phyloP scores from a whole-genome alignment of 2,329 filamentous ascomycete species.

The Apiospora hydei region DNA sequence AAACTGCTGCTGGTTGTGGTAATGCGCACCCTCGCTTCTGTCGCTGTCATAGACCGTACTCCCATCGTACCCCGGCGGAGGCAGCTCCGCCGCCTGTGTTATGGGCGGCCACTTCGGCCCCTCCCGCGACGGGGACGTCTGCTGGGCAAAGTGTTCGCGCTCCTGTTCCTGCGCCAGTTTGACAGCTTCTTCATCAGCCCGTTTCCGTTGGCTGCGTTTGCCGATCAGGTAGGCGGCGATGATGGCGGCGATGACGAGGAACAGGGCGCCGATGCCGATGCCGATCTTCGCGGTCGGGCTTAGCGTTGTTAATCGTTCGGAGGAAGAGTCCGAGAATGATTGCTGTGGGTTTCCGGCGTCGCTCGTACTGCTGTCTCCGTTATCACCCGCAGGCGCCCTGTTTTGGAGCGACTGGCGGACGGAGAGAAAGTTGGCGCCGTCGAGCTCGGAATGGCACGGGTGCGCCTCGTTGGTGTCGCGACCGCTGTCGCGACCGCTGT shows the following conservation, averaged over 20 bases:
- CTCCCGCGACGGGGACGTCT: background rate
- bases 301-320: background rate
- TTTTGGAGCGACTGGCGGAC: background rate
- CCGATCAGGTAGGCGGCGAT: conserved; percentile 27
- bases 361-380: background rate
- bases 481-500: no score
- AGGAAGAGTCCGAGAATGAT: background rate
- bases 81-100: background rate
- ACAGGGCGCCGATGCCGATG: conserved; percentile 46
- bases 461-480: background rate
- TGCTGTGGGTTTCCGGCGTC: background rate
- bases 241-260: conserved; percentile 40
- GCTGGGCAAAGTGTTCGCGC: background rate
- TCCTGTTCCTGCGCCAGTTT: background rate
- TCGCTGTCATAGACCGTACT: background rate
- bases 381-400: background rate
- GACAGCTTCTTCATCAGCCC: background rate
- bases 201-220: background rate
- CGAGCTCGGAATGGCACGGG: background rate
- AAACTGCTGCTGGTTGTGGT: background rate
- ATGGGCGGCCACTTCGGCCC: background rate
- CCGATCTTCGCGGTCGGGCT: conserved; percentile 43
- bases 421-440: background rate
- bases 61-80: background rate
- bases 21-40: background rate